Percentiles rank a stretch among this genome's conserved stretches.
These are phyloP conservation scores for Eucalyptus virginea DNA, from an alignment of 345 rosid genomes.

Conservation along the genomic window DNA sequence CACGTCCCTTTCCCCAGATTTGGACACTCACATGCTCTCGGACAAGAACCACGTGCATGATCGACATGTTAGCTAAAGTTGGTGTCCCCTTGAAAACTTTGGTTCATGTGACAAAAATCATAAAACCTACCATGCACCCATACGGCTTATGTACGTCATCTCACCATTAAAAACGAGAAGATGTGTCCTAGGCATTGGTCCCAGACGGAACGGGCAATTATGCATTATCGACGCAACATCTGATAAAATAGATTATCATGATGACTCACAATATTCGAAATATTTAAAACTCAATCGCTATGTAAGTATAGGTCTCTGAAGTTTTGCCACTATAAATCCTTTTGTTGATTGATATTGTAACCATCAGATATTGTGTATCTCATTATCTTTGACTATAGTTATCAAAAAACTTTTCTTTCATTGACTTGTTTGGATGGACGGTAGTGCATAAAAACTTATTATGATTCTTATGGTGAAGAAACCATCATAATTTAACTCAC, in stretches of 20 bases:
- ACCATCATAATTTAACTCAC: neutral
- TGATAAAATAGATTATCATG: neutral
- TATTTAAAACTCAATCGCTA: neutral
- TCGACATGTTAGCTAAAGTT: neutral
- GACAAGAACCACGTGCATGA: neutral
- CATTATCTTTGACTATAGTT: neutral
- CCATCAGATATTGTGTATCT: neutral
- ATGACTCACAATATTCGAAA: accelerated
- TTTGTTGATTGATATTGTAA: neutral
- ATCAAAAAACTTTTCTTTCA: neutral
- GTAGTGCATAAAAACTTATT: neutral
- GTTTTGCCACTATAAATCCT: neutral
- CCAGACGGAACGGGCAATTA: neutral
- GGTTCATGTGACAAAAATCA: neutral
- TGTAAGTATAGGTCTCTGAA: neutral
- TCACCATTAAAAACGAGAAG: neutral
- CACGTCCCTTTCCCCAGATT: neutral
- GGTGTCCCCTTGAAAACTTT: neutral
- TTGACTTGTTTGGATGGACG: neutral
- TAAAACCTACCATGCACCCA: neutral
- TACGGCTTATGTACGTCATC: neutral
- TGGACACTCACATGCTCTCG: neutral
- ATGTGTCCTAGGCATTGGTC: neutral
- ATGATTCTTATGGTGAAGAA: neutral
- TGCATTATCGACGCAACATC: neutral